phyloP scores from a whole-genome alignment of 768 basidiomycete genomes.

The Porpolomopsis calyptriformis region DNA sequence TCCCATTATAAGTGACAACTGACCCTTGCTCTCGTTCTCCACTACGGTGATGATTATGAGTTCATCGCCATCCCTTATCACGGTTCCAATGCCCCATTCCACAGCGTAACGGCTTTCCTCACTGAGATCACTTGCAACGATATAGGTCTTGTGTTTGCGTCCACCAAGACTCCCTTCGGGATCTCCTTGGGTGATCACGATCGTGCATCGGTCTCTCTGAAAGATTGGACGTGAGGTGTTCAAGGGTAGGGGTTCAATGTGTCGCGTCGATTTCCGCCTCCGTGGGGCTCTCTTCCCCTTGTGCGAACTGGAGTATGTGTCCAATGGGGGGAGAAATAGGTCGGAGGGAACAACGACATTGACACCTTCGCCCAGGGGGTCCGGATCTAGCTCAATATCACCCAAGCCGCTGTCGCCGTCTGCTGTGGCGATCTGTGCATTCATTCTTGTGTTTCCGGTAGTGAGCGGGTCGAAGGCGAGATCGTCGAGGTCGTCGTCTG shows the following conservation, averaged over 20 bases:
- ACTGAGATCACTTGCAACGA: conserved; percentile 90
- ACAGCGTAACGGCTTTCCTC: conserved; percentile 92
- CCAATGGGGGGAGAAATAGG: conserved; percentile 67
- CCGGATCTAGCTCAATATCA: conserved; percentile 55
- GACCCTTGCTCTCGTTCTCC: conserved; percentile 87
- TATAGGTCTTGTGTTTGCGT: conserved; percentile 58
- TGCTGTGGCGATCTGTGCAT: conserved; percentile 38
- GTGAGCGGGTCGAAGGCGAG: conserved; percentile 70
- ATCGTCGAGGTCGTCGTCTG: conserved; percentile 50
- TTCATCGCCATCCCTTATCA: conserved; percentile 89
- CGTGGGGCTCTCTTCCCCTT: conserved; percentile 37
- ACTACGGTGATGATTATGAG: conserved; percentile 84
- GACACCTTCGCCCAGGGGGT: conserved; percentile 86
- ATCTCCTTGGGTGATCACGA: conserved; percentile 79
- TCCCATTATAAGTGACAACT: conserved; percentile 14
- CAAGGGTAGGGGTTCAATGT: conserved; percentile 55
- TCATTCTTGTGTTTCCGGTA: conserved; percentile 79
- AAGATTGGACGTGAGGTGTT: conserved; percentile 71
- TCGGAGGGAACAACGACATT: conserved; percentile 80
- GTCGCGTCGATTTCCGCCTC: conserved; percentile 50
- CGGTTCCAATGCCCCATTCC: conserved; percentile 97
- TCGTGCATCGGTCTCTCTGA: conserved; percentile 86
- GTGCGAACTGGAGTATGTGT: conserved; percentile 26
- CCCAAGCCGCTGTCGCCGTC: conserved; percentile 20
- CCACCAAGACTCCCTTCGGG: conserved; percentile 46